phyloP scores from a whole-genome alignment of 495 filamentous ascomycete species.

The Penicillium cosmopolitanum region DNA sequence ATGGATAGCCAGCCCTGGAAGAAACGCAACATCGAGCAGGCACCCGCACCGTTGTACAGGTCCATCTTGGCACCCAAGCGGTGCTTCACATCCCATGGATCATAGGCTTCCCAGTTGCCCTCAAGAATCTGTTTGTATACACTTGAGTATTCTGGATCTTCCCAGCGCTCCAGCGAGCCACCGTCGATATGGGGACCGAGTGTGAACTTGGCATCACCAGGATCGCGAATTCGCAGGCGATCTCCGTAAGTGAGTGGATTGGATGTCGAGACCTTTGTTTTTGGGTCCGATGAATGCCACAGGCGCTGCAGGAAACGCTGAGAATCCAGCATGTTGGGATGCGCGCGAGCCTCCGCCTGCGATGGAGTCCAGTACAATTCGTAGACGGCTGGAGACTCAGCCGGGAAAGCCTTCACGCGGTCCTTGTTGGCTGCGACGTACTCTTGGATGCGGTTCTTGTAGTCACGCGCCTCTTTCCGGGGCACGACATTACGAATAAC shows the following conservation, averaged over 20 bases:
- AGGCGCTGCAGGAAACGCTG: constrained; percentile 74
- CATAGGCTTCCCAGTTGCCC: constrained; percentile 80
- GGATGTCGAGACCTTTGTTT: constrained; percentile 63
- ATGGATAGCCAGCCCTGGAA: constrained; percentile 89
- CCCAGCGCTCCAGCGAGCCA: constrained; percentile 87
- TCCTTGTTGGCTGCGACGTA: constrained; percentile 62
- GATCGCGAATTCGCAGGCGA: constrained; percentile 69
- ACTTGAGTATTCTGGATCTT: constrained; percentile 72
- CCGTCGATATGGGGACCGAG: constrained; percentile 87
- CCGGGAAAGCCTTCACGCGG: constrained; percentile 55
- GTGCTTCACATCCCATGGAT: constrained; percentile 76
- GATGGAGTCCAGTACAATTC: constrained; percentile 88
- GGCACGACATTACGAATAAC: constrained; percentile 67
- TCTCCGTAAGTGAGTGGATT: constrained; percentile 79
- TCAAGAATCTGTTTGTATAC: constrained; percentile 75
- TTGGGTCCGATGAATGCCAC: constrained; percentile 69
- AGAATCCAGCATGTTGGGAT: constrained; percentile 69
- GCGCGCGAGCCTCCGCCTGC: constrained; percentile 72
- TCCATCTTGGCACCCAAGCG: constrained; percentile 71
- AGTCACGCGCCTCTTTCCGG: constrained; percentile 58
- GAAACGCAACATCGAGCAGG: constrained; percentile 84
- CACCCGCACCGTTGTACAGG: constrained; percentile 79
- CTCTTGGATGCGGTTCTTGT: constrained; percentile 52
- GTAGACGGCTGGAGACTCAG: constrained; percentile 73
- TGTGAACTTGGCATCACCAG: constrained; percentile 75